Evolutionary conservation across 140 eudicot genomes (phyloP), one percentile per base, ranked within the genome.

Genomic region (Flaveria floridana): DNA sequence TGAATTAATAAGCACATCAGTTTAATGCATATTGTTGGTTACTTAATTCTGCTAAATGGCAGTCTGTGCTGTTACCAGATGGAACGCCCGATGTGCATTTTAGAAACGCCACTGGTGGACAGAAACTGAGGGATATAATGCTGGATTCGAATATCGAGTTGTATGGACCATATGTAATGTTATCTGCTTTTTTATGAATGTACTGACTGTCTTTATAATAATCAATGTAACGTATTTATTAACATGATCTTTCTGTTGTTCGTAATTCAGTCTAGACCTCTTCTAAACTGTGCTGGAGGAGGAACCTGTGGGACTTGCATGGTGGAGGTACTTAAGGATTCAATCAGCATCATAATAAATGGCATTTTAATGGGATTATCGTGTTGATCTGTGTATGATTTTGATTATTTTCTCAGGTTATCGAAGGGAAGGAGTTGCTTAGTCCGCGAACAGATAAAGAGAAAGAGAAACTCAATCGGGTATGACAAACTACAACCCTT

Each of bases 291-390:
- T 63, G 92, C 80, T 3, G 98, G 98, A 55, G 98, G 98, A 70
- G 98, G 98, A 68, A 89, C 89, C 3, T 92, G 98, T 81, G 98
- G 74, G n/a, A 85, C 98, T 23, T 92, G 98, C 85, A 78, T 89
- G 71, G 96, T 92, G 63, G 98, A 92, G 96, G 97, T 92, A 76
- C 55, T 10, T n/a, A 11, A 10, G 59, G 1, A 34, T 34, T 34
- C 41, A 34, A 34, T 6, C 41, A 34, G 1, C 41, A 34, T 34
- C 41, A 34, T 34, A 34, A 4, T 67, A 47, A 19, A 70, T 26
- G 14, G 18, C 46, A 56, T 56, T 80, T 12, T 41, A 3, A 51
- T 46, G 67, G 8, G 57, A 30, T 57, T 52, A 46, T 8, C 39
- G 58, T 23, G 56, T 66, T 34, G 28, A 19, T 20, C n/a, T 23